Conservation (phyloP, 306 rosid genomes). For the Casuarina cunninghamiana region DNA sequence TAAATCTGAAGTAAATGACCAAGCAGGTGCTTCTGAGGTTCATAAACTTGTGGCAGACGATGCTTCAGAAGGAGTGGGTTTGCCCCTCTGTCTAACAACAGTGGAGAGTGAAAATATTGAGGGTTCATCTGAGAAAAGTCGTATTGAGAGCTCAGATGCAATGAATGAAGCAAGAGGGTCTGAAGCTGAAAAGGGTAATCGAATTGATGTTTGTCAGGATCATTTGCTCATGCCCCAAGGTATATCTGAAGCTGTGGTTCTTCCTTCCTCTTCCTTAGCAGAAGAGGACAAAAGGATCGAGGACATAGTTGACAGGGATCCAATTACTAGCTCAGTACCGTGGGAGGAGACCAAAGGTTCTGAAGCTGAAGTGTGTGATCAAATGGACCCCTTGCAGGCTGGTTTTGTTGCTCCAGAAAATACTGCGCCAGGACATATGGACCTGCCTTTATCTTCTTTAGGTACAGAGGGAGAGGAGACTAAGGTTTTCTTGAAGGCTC, state of each 20-base stretch:
- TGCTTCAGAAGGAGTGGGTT: conserved; percentile 5
- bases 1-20: conserved; percentile 25
- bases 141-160: not conserved
- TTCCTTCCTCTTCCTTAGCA: conserved; percentile 23
- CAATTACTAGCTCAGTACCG: not conserved
- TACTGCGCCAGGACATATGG: not conserved
- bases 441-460: conserved; percentile 11
- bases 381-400: conserved; percentile 2
- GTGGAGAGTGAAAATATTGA: conserved; percentile 11
- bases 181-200: conserved; percentile 12
- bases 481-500: conserved; percentile 16
- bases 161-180: conserved; percentile 9
- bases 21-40: conserved; percentile 17
- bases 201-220: conserved; percentile 18
- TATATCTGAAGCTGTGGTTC: conserved; percentile 7
- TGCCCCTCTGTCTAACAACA: not conserved
- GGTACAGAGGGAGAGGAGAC: conserved; percentile 2
- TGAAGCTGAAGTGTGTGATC: not conserved
- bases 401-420: not conserved
- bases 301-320: not conserved
- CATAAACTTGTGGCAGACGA: conserved; percentile 7
- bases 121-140: not conserved
- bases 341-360: too few species aligned
- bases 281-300: conserved; percentile 15
- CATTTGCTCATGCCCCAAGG: not conserved